Evolutionary conservation across 495 filamentous ascomycete genomes (phyloP).

Genomic region (Penicillium chermesinum): DNA sequence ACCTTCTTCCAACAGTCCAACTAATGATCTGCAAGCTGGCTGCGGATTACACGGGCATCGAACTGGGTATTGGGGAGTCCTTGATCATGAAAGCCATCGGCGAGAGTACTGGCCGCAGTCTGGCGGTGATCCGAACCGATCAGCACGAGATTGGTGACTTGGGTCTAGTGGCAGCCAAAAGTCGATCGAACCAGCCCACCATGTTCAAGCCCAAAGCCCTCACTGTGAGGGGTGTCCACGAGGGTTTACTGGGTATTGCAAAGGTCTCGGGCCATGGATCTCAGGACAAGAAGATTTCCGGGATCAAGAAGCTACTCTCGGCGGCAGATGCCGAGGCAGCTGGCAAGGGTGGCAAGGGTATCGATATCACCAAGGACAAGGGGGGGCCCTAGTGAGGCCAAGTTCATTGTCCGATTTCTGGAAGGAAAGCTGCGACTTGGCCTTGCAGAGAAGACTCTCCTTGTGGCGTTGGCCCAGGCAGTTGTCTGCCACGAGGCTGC

Average conservation of each 20-base stretch:
- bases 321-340: slow-evolving; percentile 68
- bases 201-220: slow-evolving; percentile 96
- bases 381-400: slow-evolving; percentile 92
- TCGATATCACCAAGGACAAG: slow-evolving; percentile 88
- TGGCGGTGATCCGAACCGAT: slow-evolving; percentile 83
- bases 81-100: slow-evolving; percentile 98
- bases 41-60: slow-evolving; percentile 92
- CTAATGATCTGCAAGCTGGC: slow-evolving; percentile 98
- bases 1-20: slow-evolving; percentile 79
- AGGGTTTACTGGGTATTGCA: slow-evolving; percentile 83
- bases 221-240: slow-evolving; percentile 80
- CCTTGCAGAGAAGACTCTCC: slow-evolving; percentile 84
- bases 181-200: slow-evolving; percentile 84
- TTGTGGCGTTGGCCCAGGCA: slow-evolving; percentile 84
- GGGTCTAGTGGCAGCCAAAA: slow-evolving; percentile 91
- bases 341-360: slow-evolving; percentile 60
- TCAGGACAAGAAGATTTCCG: slow-evolving; percentile 84
- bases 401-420: slow-evolving; percentile 85
- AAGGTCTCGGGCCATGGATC: slow-evolving; percentile 80
- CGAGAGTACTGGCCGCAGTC: slow-evolving; percentile 83
- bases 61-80: slow-evolving; percentile 94
- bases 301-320: slow-evolving; percentile 90
- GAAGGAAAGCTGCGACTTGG: slow-evolving; percentile 92
- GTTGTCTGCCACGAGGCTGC: slow-evolving; percentile 76
- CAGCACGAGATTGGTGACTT: slow-evolving; percentile 95